A percentile compares a stretch with the other conserved stretches of the same genome.
phyloP scores from a whole-genome alignment of 345 rosid genomes.

The Citrus maxima region DNA sequence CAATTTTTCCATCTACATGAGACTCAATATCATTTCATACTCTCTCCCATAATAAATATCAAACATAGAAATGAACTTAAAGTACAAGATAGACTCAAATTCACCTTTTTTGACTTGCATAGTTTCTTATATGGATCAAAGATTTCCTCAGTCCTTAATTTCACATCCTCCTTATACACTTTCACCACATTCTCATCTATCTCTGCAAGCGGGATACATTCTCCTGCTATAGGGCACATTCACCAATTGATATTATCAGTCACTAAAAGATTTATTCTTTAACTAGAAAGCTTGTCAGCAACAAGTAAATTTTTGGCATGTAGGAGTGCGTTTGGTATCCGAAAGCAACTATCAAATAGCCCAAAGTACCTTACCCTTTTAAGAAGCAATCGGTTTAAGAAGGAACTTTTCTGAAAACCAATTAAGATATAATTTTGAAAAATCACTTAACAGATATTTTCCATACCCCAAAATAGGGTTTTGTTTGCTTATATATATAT shows the following conservation, averaged over 20 bases:
- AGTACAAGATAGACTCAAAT: background rate
- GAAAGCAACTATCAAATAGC: too few species aligned
- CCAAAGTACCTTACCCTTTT: too few species aligned
- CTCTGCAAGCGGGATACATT: slow-evolving; percentile 52
- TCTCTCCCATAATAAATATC: background rate
- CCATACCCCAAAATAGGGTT: background rate
- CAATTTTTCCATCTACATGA: slow-evolving; percentile 61
- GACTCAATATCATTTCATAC: background rate
- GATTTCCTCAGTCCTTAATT: slow-evolving; percentile 38
- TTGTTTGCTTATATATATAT: too few species aligned
- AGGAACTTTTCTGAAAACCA: background rate
- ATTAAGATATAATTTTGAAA: background rate
- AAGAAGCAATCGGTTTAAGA: background rate
- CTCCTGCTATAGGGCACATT: slow-evolving; percentile 42
- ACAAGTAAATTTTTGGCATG: background rate
- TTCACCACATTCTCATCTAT: slow-evolving; percentile 67
- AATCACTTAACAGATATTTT: background rate
- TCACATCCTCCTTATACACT: slow-evolving; percentile 59
- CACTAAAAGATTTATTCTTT: background rate
- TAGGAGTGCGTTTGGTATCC: background rate
- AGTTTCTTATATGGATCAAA: slow-evolving; percentile 53
- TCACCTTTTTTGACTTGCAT: slow-evolving; percentile 46
- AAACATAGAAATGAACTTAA: background rate
- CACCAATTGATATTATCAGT: background rate
- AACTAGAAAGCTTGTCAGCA: background rate